These are phyloP conservation scores for Oropetium thomaeum DNA, from an alignment of 176 grass and related monocot genomes.

Conservation along the genomic window DNA sequence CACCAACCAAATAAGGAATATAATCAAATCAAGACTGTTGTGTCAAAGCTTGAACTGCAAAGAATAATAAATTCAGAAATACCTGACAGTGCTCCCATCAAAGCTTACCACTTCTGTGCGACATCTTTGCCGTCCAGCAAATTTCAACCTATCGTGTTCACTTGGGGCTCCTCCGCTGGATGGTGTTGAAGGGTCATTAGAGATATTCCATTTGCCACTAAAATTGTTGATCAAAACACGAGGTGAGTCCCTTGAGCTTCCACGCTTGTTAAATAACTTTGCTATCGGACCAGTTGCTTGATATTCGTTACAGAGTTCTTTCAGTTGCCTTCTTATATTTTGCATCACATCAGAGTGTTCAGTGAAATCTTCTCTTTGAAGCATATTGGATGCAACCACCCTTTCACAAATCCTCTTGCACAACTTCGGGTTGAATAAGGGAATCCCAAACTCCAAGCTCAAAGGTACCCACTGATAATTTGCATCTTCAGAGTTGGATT, in stretches of 20 bases:
- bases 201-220: constrained; percentile 73
- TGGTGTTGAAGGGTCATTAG: constrained; percentile 56
- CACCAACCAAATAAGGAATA: constrained; percentile 13
- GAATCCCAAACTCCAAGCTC: constrained; percentile 95
- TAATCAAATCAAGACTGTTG: constrained; percentile 8
- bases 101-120: constrained; percentile 80
- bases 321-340: constrained; percentile 67
- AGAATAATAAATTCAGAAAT: constrained; percentile 28
- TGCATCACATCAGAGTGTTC: constrained; percentile 82
- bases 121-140: constrained; percentile 58
- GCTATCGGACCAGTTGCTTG: constrained; percentile 85
- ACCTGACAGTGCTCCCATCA: constrained; percentile 87
- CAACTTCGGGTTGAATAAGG: constrained; percentile 86
- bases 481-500: constrained; percentile 39
- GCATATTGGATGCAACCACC: constrained; percentile 58
- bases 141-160: constrained; percentile 63
- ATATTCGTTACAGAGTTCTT: constrained; percentile 84
- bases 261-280: constrained; percentile 70
- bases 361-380: constrained; percentile 69
- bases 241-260: constrained; percentile 52
- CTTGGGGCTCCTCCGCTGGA: constrained; percentile 35
- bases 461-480: constrained; percentile 92
- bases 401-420: constrained; percentile 85
- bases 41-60: background rate
- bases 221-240: constrained; percentile 65